Conservation (phyloP, 1,284 basidiomycete species). For the Cerioporus squamosus region DNA sequence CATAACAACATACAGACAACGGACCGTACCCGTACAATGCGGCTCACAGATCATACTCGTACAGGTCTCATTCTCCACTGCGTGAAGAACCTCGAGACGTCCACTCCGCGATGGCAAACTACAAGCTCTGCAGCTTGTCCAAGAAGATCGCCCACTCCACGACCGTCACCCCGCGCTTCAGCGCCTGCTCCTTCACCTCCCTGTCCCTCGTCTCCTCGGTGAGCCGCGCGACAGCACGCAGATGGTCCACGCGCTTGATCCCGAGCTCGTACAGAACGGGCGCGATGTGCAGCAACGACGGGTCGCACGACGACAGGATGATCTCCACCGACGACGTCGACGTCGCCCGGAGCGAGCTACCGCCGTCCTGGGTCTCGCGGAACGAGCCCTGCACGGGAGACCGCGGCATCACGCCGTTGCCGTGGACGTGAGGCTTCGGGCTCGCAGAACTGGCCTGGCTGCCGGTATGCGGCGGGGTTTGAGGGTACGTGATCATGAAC, state of each 20-base stretch:
- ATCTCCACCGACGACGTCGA: slow-evolving; percentile 49
- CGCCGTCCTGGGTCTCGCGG: slow-evolving; percentile 7
- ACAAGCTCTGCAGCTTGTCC: slow-evolving; percentile 49
- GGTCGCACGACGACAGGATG: slow-evolving; percentile 59
- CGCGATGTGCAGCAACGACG: slow-evolving; percentile 60
- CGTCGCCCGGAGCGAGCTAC: slow-evolving; percentile 29
- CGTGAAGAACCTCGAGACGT: background rate
- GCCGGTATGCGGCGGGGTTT: slow-evolving; percentile 34
- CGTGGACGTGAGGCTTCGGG: background rate
- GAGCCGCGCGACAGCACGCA: slow-evolving; percentile 60
- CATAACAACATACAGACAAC: background rate
- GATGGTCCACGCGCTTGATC: slow-evolving; percentile 59
- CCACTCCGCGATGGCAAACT: background rate
- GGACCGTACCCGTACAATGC: background rate
- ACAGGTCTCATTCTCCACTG: background rate
- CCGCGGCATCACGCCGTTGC: slow-evolving; percentile 14
- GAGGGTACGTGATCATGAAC: slow-evolving; percentile 33
- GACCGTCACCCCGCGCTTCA: slow-evolving; percentile 66
- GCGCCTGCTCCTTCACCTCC: slow-evolving; percentile 67
- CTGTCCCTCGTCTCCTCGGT: slow-evolving; percentile 66
- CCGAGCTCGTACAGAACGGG: slow-evolving; percentile 60
- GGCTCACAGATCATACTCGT: slow-evolving; percentile 1
- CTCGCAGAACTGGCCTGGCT: slow-evolving; percentile 30
- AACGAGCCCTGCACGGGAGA: slow-evolving; percentile 15
- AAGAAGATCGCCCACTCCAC: slow-evolving; percentile 80